Base-by-base conservation (phyloP, 768 basidiomycete species). In the Tylopilus plumbeoviolaceoides region DNA sequence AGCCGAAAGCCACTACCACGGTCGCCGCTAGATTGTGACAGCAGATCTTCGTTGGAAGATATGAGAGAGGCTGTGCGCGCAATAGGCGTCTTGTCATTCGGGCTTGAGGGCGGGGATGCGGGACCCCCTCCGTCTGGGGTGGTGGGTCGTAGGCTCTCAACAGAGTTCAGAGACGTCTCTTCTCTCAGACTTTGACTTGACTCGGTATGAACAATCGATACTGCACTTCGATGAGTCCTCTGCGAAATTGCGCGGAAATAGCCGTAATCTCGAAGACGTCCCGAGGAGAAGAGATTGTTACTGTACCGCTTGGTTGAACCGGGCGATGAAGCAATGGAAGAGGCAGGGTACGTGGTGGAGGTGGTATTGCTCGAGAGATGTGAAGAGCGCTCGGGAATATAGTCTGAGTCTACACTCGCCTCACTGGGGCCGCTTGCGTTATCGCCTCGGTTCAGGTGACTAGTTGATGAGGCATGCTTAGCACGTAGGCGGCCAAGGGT, bases 241-340 rank as follows among this genome's bases (percentile, higher is more conserved):
- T 71, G 75, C 17, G 75, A 77, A 47, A 78, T 75, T 63, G 75
- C 80, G 54, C 83, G 81, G 61, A 88, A 66, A 67, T 91, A 88
- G 10, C 75, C 73, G 63, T 89, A 82, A 67, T 92, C 90, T 51
- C 85, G 78, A 60, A 90, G 76, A 50, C 84, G 79, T n/a, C 85
- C 83, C 17, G 90, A 91, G 44, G 88, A 85, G 57, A 91, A 92
- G 46, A 93, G 74, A 63, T 91, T 91, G 67, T 91, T 91, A 74
- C 89, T 91, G 68, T 88, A 87, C 43, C 90, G 81, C 70, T 87
- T 86, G 51, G 75, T 72, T 38, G 80, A 79, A 31, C 79, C 75
- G 23, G 65, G 61, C 23, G 84, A 71, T 40, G 68, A 71, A 23
- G 65, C 65, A 57, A 64, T 20, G 5, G 68, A 77, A 21, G 81